phyloP scores from a whole-genome alignment of 805 yeast species.

The Maudiozyma pseudohumilis region DNA sequence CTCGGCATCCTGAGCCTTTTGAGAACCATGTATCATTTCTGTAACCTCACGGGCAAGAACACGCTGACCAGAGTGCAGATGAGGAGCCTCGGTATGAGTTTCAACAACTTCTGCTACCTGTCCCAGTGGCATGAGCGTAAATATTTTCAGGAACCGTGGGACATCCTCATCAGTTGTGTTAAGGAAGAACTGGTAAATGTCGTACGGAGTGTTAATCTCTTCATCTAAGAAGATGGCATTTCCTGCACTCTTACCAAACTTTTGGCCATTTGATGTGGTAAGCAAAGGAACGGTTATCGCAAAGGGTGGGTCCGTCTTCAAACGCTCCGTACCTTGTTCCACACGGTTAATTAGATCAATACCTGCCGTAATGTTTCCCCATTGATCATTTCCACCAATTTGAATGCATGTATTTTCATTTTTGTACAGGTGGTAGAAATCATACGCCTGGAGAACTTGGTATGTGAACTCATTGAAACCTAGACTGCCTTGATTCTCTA shows the following conservation, averaged over 20 bases:
- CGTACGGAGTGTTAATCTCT: constrained; percentile 65
- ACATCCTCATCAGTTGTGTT: constrained; percentile 73
- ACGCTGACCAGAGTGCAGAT: constrained; percentile 61
- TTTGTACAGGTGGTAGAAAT: constrained; percentile 71
- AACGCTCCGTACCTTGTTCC: constrained; percentile 12
- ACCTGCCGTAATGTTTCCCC: constrained; percentile 98
- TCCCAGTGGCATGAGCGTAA: constrained; percentile 64
- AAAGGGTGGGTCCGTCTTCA: constrained; percentile 31
- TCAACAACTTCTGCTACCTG: constrained; percentile 46
- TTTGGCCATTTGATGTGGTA: constrained; percentile 81
- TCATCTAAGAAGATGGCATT: constrained; percentile 85
- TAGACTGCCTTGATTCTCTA: constrained; percentile 60
- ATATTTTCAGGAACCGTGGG: constrained; percentile 54
- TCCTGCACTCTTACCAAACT: constrained; percentile 95
- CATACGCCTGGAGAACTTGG: constrained; percentile 88
- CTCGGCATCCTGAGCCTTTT: constrained; percentile 59
- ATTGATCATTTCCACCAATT: constrained; percentile 95
- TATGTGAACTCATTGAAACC: constrained; percentile 93
- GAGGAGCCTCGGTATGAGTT: constrained; percentile 50
- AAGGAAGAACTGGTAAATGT: constrained; percentile 76
- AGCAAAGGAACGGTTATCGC: constrained; percentile 87
- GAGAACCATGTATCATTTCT: constrained; percentile 78
- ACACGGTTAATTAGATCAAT: constrained; percentile 71
- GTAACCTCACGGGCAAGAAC: constrained; percentile 76
- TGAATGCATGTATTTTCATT: constrained; percentile 56